Conservation (phyloP, 352 stramenopile genomes). For the Halophytophthora batemanensis region DNA sequence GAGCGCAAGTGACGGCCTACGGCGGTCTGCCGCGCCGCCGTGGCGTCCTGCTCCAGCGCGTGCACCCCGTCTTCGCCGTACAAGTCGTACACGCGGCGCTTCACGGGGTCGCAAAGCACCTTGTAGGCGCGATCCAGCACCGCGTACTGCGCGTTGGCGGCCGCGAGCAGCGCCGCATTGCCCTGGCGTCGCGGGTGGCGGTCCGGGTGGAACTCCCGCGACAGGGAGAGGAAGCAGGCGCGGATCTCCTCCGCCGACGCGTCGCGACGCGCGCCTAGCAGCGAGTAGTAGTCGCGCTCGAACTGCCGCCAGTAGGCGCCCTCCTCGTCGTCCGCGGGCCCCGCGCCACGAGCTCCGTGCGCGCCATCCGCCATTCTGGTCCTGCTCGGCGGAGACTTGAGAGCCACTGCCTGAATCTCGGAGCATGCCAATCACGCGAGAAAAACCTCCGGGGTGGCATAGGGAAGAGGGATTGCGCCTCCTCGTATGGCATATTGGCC, state of each 20-base stretch:
- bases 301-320: conserved; percentile 45
- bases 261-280: conserved; percentile 62
- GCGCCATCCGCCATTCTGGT: conserved; percentile 15
- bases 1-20: conserved; percentile 48
- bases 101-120: conserved; percentile 65
- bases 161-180: conserved; percentile 48
- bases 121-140: conserved; percentile 82
- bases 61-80: conserved; percentile 73
- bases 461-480: too few relatives aligned
- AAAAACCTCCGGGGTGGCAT: too few relatives aligned
- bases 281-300: conserved; percentile 83
- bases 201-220: conserved; percentile 85
- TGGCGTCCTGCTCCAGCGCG: conserved; percentile 60
- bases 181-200: conserved; percentile 31
- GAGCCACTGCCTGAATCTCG: too few relatives aligned
- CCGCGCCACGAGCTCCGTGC: too few relatives aligned
- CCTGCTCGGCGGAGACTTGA: too few relatives aligned
- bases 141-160: conserved; percentile 77
- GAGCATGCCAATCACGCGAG: too few relatives aligned
- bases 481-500: too few relatives aligned
- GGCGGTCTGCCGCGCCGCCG: conserved; percentile 22
- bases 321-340: conserved; percentile 15
- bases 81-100: conserved; percentile 69
- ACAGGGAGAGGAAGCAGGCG: conserved; percentile 61
- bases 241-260: conserved; percentile 67